Evolutionary conservation across 768 basidiomycete genomes (phyloP), one percentile per base, ranked within the genome.

Genomic region (Tricholoma flavovirens): DNA sequence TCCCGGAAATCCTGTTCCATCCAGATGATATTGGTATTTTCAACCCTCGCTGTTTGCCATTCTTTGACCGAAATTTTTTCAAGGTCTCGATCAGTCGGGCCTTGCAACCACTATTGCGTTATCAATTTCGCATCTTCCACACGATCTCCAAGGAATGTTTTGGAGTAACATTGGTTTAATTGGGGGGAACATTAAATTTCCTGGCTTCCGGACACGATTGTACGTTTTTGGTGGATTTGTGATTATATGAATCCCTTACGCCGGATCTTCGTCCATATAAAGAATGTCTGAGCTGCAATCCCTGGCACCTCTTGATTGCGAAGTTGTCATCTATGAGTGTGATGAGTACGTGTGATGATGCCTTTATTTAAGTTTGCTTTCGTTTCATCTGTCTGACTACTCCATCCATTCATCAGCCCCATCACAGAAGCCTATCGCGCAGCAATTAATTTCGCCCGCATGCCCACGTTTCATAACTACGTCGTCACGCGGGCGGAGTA

Each of bases 121-220:
- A 54, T 87, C 87, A 56, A 93, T 98, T 64, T 76, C 80, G 0
- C 71, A 80, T 29, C 82, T 98, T 57, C 91, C 92, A 0, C 74
- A 78, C 51, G 92, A 95, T 63, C 63, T 95, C 22, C 90, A 86
- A 61, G 94, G 92, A 32, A 84, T 98, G 87, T 97, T 93, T 71
- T 98, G 93, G 93, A 84, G 84, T 32, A 92, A 98, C 69, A 93
- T 98, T 58, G 90, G 89, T 11, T 72, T 96, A 60, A 83, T 93
- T 64, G 95, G 95, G 49, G 95, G 95, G 12, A 88, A 82, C 69
- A 83, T 83, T 14, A 82, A 81, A 62, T 83, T 94, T 61, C 76
- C 83, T 42, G 89, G 87, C 5, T 87, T 98, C 62, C 78, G 79
- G 19, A 71, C 78, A 51, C 74, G 95, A 73, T 70, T 98, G 94